Evolutionary conservation across 2,329 filamentous ascomycete genomes (phyloP).

Genomic region (Zopfia rhizophila): DNA sequence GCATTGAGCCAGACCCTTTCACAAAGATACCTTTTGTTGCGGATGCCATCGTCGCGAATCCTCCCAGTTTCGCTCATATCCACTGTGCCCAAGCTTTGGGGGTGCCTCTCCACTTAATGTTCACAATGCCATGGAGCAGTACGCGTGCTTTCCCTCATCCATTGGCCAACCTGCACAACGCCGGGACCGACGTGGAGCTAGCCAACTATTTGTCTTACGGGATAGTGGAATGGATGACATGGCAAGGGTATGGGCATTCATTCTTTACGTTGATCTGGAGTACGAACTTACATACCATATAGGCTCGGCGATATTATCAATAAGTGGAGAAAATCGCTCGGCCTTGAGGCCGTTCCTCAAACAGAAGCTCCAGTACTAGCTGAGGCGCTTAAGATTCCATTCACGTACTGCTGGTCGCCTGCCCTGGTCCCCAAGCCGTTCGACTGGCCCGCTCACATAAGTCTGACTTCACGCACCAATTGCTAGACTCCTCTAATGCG

Average conservation of each 20-base stretch:
- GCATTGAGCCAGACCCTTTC: conserved; percentile 49
- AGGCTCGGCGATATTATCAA: conserved; percentile 61
- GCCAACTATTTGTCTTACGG: conserved; percentile 60
- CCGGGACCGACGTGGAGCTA: conserved; percentile 43
- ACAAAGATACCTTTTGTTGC: conserved; percentile 75
- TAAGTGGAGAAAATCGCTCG: conserved; percentile 51
- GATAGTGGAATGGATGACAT: conserved; percentile 61
- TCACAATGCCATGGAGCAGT: conserved; percentile 61
- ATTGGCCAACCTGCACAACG: conserved; percentile 58
- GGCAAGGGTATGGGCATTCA: conserved; percentile 55
- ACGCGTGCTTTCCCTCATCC: conserved; percentile 62
- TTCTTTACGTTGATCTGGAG: conserved; percentile 12
- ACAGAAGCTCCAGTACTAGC: conserved; percentile 51
- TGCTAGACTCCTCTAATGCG: neutral
- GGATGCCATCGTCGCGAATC: conserved; percentile 80
- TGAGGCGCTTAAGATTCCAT: conserved; percentile 52
- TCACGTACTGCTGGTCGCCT: conserved; percentile 61
- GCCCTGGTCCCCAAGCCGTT: conserved; percentile 31
- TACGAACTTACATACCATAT: conserved; percentile 1
- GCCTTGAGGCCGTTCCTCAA: conserved; percentile 52
- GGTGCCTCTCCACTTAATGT: conserved; percentile 52
- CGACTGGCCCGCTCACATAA: conserved; percentile 40
- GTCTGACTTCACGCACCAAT: conserved; percentile 37
- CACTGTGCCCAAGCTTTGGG: conserved; percentile 78
- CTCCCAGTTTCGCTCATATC: conserved; percentile 77